These are phyloP conservation scores for Diaporthe batatas DNA, from an alignment of 2,329 filamentous ascomycete species.

Conservation along the genomic window DNA sequence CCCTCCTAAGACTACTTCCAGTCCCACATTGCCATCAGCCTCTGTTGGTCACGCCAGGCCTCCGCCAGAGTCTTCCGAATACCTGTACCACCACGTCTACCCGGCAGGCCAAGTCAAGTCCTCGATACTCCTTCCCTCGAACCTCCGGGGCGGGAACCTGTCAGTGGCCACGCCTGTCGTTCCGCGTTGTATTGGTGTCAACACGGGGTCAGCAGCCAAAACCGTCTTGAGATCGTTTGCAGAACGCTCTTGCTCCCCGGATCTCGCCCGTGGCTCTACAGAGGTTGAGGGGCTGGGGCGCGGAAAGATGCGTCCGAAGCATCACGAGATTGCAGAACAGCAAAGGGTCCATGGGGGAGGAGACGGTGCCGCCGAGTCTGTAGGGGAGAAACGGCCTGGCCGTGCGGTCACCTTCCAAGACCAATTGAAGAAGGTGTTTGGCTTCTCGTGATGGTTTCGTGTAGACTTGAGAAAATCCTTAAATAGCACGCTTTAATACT, in stretches of 20 bases:
- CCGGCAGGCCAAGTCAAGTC: background rate
- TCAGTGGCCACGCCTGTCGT: background rate
- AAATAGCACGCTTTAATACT: background rate
- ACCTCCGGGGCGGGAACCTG: background rate
- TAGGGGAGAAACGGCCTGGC: background rate
- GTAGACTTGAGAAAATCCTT: background rate
- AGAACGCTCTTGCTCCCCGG: background rate
- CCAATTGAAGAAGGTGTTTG: conserved; percentile 40
- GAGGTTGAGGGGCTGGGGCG: background rate
- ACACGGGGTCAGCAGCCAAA: conserved; percentile 2
- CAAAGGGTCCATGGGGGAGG: background rate
- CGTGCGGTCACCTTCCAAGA: conserved; percentile 34
- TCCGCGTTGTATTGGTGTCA: background rate
- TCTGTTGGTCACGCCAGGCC: conserved; percentile 2
- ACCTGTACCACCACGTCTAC: conserved; percentile 47
- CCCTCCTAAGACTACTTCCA: background rate
- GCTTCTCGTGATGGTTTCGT: conserved; percentile 22
- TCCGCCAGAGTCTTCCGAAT: conserved; percentile 51
- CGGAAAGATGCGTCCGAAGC: background rate
- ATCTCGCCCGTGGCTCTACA: background rate
- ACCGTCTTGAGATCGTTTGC: background rate
- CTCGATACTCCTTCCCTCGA: background rate
- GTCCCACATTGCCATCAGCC: background rate
- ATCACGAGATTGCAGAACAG: background rate
- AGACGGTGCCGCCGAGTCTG: conserved; percentile 8